These are phyloP conservation scores for Plectosphaerella plurivora DNA, from an alignment of 2,329 filamentous ascomycete species.

Conservation along the genomic window DNA sequence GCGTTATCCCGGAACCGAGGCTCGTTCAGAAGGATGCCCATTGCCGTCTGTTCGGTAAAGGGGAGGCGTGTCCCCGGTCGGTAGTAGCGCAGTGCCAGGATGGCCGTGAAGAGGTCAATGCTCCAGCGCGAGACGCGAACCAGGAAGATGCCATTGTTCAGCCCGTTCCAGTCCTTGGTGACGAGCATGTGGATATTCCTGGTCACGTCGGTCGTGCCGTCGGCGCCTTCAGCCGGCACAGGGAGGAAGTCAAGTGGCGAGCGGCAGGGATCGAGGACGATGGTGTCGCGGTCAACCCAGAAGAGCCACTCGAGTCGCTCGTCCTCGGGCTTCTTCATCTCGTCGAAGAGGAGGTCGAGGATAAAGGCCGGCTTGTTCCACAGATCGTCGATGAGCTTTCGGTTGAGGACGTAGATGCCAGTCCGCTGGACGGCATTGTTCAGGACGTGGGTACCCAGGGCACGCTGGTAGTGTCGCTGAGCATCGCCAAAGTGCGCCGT, in stretches of 20 bases:
- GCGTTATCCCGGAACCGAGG: slow-evolving; percentile 4
- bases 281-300: slow-evolving; percentile 16
- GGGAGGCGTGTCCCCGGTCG: slow-evolving; percentile 8
- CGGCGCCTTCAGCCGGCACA: background rate
- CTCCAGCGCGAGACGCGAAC: slow-evolving; percentile 11
- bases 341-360: slow-evolving; percentile 20
- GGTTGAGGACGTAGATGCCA: slow-evolving; percentile 24
- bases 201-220: background rate
- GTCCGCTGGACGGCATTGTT: slow-evolving; percentile 26
- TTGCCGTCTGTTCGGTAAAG: slow-evolving; percentile 14
- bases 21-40: slow-evolving; percentile 11
- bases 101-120: slow-evolving; percentile 12
- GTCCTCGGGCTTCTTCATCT: slow-evolving; percentile 10
- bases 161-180: slow-evolving; percentile 11
- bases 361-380: slow-evolving; percentile 36
- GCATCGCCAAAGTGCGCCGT: slow-evolving; percentile 7
- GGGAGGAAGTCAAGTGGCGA: slow-evolving; percentile 8
- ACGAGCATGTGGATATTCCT: slow-evolving; percentile 6
- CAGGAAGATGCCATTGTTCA: slow-evolving; percentile 15
- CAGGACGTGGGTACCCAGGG: slow-evolving; percentile 25
- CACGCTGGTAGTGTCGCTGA: slow-evolving; percentile 12
- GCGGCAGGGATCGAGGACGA: slow-evolving; percentile 13
- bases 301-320: slow-evolving; percentile 12
- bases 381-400: slow-evolving; percentile 13
- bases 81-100: slow-evolving; percentile 12